These are phyloP conservation scores for Parastagonospora nodorum DNA, from an alignment of 2,329 filamentous ascomycete genomes.

Conservation along the genomic window DNA sequence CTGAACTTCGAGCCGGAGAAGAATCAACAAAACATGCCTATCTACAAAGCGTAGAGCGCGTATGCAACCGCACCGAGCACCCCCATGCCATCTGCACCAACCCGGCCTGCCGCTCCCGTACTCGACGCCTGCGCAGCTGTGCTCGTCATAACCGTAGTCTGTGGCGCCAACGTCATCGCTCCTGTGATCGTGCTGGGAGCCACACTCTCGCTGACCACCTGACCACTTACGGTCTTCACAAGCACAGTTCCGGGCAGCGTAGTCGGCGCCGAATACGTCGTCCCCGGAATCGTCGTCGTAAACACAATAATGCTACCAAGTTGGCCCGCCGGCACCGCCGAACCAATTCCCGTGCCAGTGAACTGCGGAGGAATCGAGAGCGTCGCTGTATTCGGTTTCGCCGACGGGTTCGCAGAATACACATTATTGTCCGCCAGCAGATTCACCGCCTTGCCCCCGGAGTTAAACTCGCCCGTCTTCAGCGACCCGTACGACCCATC, in stretches of 20 bases:
- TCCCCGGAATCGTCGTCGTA: constrained; percentile 39
- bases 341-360: constrained; percentile 53
- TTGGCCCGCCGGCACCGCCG: constrained; percentile 51
- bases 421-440: constrained; percentile 54
- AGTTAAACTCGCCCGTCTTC: constrained; percentile 51
- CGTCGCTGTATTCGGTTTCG: constrained; percentile 52
- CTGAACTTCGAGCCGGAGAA: background rate
- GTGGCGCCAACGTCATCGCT: constrained; percentile 29
- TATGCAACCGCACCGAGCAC: constrained; percentile 34
- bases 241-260: constrained; percentile 24
- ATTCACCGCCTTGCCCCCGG: constrained; percentile 48
- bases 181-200: constrained; percentile 25
- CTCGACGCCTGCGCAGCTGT: constrained; percentile 24
- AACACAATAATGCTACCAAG: constrained; percentile 48
- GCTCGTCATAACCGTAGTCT: constrained; percentile 24
- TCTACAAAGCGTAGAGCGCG: constrained; percentile 25
- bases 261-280: constrained; percentile 30
- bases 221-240: constrained; percentile 22
- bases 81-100: constrained; percentile 29
- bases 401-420: constrained; percentile 44
- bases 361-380: constrained; percentile 53
- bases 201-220: constrained; percentile 21
- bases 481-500: constrained; percentile 55
- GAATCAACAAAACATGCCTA: background rate
- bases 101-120: constrained; percentile 23